Evolutionary conservation across 2,329 filamentous ascomycete genomes (phyloP).

Genomic region (Neonectria sp.): DNA sequence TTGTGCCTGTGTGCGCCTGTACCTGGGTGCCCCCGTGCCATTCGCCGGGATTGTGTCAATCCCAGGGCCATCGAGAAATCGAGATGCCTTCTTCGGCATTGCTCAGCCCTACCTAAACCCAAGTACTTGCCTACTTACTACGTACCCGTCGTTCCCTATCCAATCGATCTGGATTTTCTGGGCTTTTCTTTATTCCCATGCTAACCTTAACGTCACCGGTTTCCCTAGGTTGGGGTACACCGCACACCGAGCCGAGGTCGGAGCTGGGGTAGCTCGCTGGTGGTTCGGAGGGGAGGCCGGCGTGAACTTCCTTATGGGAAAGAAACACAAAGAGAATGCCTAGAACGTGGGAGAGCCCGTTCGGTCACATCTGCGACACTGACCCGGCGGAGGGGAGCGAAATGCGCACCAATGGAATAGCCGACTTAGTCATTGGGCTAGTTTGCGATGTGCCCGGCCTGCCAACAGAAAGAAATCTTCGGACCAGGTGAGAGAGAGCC

Average conservation of each 20-base stretch:
- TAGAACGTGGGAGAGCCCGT: conserved; percentile 5
- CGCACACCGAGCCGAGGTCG: conserved; percentile 47
- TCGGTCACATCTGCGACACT: conserved; percentile 34
- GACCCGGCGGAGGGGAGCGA: conserved; percentile 31
- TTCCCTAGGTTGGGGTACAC: conserved; percentile 27
- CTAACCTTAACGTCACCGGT: conserved; percentile 33
- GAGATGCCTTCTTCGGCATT: conserved; percentile 39
- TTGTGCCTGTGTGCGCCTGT: not conserved
- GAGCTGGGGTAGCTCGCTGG: conserved; percentile 38
- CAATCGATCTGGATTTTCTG: conserved; percentile 29
- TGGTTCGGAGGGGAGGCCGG: conserved; percentile 29
- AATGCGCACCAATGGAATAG: conserved; percentile 49
- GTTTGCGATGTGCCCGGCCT: conserved; percentile 34
- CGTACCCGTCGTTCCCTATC: not conserved
- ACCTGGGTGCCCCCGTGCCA: conserved; percentile 3
- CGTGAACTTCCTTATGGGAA: conserved; percentile 31
- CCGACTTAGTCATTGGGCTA: conserved; percentile 39
- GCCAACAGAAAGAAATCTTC: conserved; percentile 26
- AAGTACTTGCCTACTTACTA: not conserved
- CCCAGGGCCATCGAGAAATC: conserved; percentile 16
- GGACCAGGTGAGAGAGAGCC: conserved; percentile 25
- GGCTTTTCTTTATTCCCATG: conserved; percentile 22
- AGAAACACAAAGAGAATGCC: conserved; percentile 20
- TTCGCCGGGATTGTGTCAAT: conserved; percentile 12
- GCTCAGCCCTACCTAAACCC: conserved; percentile 40